These are phyloP conservation scores for Neopestalotiopsis rosae DNA, from an alignment of 2,329 filamentous ascomycete species.

Conservation along the genomic window DNA sequence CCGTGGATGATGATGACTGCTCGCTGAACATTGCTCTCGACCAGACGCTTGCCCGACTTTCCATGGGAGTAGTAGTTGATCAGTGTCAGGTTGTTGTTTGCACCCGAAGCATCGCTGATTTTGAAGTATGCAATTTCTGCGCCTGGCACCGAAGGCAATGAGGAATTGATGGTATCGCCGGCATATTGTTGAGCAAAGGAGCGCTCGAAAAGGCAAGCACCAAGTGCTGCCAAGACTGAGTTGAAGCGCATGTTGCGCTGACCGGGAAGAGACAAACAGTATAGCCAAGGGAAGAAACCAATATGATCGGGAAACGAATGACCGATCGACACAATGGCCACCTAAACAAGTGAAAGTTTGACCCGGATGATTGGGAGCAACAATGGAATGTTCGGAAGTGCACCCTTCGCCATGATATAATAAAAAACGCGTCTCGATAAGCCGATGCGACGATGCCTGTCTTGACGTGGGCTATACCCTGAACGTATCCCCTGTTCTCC, in stretches of 20 bases:
- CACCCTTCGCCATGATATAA: too few relatives aligned
- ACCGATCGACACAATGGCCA: neutral
- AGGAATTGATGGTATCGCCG: neutral
- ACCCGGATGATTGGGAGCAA: too few relatives aligned
- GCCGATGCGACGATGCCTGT: too few relatives aligned
- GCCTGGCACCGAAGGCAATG: neutral
- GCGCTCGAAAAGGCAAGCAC: constrained; percentile 1
- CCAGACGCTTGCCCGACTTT: constrained; percentile 1
- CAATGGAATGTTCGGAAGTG: too few relatives aligned
- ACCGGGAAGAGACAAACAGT: neutral
- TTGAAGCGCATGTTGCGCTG: neutral
- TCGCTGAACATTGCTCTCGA: constrained; percentile 11
- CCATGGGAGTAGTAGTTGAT: constrained; percentile 15
- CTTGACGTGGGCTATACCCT: too few relatives aligned
- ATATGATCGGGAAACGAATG: neutral
- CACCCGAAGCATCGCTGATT: constrained; percentile 15
- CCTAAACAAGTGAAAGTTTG: too few relatives aligned
- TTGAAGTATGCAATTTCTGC: constrained; percentile 15
- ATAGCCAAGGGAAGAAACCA: neutral
- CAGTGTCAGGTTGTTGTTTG: constrained; percentile 7
- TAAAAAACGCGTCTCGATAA: too few relatives aligned
- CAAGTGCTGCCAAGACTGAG: constrained; percentile 6
- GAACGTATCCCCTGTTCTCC: neutral
- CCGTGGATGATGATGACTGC: constrained; percentile 17
- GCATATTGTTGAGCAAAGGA: neutral